A percentile compares a stretch with the other conserved stretches of the same genome.
Evolutionary conservation across 306 rosid genomes (phyloP).

Genomic region (Herpetospermum pedunculosum): DNA sequence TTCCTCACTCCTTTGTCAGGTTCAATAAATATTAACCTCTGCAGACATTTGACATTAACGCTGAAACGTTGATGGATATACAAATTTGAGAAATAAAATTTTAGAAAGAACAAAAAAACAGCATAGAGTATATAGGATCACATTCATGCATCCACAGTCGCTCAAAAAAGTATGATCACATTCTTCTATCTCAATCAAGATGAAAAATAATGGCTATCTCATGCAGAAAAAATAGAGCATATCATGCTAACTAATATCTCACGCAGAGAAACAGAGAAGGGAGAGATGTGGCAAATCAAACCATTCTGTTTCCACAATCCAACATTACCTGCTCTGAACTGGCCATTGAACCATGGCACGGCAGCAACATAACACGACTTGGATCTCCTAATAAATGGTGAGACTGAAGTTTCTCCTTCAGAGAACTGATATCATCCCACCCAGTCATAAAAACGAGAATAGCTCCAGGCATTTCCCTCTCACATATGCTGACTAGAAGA

Average conservation of each 20-base stretch:
- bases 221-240: not conserved
- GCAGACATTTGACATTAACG: constrained; percentile 30
- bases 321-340: constrained; percentile 78
- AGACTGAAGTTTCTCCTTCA: constrained; percentile 69
- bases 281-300: not conserved
- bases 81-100: constrained; percentile 2
- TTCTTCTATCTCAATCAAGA: not conserved
- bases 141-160: not conserved
- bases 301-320: not conserved
- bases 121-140: not conserved
- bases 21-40: constrained; percentile 82
- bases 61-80: constrained; percentile 8
- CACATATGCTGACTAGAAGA: constrained; percentile 67
- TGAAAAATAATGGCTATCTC: not conserved
- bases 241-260: not conserved
- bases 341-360: constrained; percentile 95
- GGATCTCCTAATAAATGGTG: constrained; percentile 71
- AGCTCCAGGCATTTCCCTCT: constrained; percentile 74
- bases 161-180: not conserved
- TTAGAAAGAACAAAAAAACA: not conserved
- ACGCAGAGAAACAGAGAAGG: not conserved
- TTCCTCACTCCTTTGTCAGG: constrained; percentile 76
- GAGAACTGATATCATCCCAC: constrained; percentile 88
- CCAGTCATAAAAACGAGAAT: constrained; percentile 97
- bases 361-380: constrained; percentile 55